These are phyloP conservation scores for Botryosphaeria dothidea DNA, from an alignment of 2,329 filamentous ascomycete species.

Conservation along the genomic window DNA sequence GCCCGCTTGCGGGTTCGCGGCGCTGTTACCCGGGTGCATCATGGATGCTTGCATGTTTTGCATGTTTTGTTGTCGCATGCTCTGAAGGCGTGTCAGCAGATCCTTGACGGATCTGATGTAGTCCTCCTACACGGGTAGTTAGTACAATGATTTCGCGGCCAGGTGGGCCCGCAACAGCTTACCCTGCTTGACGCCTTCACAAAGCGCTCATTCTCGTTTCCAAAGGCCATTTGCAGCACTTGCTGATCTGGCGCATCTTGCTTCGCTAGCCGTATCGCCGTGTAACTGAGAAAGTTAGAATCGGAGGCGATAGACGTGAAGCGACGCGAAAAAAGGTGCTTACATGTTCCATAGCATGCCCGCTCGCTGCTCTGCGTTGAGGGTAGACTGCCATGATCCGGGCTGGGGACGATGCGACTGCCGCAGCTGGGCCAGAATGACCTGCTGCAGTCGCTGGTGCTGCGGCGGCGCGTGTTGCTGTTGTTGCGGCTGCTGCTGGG, in stretches of 20 bases:
- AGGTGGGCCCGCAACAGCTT: not conserved
- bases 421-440: constrained; percentile 8
- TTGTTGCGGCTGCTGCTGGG: constrained; percentile 6
- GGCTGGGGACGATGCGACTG: not conserved
- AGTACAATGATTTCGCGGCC: not conserved
- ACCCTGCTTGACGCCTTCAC: not conserved
- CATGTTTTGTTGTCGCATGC: constrained; percentile 7
- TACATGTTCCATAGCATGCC: constrained; percentile 16
- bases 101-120: not conserved
- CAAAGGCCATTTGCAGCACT: not conserved
- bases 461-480: not conserved
- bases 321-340: not conserved
- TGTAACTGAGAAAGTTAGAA: constrained; percentile 13
- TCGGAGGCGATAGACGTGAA: not conserved
- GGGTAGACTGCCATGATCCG: constrained; percentile 1
- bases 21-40: constrained; percentile 14
- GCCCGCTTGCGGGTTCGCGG: constrained; percentile 25
- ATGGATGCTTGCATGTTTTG: constrained; percentile 10
- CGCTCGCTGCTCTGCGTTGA: not conserved
- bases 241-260: not conserved
- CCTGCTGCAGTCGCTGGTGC: constrained; percentile 7
- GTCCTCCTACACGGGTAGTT: not conserved
- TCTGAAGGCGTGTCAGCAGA: not conserved
- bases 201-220: not conserved
- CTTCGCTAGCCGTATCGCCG: constrained; percentile 9